Percentiles rank a stretch among this genome's conserved stretches.
phyloP scores from a whole-genome alignment of 2,329 filamentous ascomycete species.

The Orbilia javanica region DNA sequence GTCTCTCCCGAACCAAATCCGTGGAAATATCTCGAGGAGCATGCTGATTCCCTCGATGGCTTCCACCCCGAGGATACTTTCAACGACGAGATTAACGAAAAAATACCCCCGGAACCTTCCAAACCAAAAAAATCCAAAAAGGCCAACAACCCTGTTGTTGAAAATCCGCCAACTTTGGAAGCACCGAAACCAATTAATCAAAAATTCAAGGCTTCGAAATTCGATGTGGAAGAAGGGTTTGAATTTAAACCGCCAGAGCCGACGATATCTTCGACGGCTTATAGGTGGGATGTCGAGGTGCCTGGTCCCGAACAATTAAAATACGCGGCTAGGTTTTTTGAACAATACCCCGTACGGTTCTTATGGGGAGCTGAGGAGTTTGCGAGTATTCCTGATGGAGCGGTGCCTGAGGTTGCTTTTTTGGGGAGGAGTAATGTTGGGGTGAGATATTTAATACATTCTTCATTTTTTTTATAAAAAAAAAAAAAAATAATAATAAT shows the following conservation, averaged over 20 bases:
- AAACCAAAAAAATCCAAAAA: neutral
- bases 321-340: conserved; percentile 68
- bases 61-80: neutral
- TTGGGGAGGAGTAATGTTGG: conserved; percentile 79
- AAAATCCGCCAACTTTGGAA: neutral
- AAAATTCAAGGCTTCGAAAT: conserved; percentile 50
- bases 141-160: neutral
- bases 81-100: neutral
- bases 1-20: neutral
- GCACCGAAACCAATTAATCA: conserved; percentile 33
- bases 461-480: neutral
- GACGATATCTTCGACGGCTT: conserved; percentile 59
- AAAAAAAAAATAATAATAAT: neutral
- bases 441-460: conserved; percentile 16
- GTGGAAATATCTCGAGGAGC: neutral
- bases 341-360: conserved; percentile 68
- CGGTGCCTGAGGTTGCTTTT: conserved; percentile 69
- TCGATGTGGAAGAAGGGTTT: conserved; percentile 45
- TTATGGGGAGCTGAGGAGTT: conserved; percentile 74
- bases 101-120: neutral
- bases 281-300: conserved; percentile 69
- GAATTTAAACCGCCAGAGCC: conserved; percentile 48
- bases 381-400: conserved; percentile 70
- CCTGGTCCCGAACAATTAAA: conserved; percentile 67
- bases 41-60: neutral